phyloP scores from a whole-genome alignment of 257 asterid genomes.

The Solanum clarkiae region DNA sequence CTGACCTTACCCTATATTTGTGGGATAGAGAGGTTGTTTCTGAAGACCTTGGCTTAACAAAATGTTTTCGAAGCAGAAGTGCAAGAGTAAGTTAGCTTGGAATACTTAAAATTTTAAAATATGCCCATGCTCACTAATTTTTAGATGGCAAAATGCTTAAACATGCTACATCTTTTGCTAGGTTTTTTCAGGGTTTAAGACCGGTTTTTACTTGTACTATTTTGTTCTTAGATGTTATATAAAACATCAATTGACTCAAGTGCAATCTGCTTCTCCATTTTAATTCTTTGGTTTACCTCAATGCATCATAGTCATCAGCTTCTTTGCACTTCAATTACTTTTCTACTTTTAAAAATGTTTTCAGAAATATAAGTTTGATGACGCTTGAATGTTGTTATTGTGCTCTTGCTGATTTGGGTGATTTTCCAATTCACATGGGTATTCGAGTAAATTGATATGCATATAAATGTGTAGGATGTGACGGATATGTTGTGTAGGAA shows the following conservation, averaged over 20 bases:
- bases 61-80: neutral
- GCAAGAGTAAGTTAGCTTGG: neutral
- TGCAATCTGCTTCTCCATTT: neutral
- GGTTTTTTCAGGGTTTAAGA: neutral
- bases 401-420: neutral
- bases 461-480: neutral
- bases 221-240: neutral
- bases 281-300: neutral
- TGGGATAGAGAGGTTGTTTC: neutral
- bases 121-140: neutral
- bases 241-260: neutral
- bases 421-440: neutral
- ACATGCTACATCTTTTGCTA: neutral
- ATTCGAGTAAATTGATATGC: neutral
- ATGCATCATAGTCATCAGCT: neutral
- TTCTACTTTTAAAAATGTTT: neutral
- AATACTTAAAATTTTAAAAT: neutral
- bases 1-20: neutral
- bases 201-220: neutral
- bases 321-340: neutral
- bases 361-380: neutral
- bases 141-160: neutral
- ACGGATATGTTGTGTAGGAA: neutral
- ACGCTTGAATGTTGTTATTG: neutral
- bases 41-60: neutral